Conservation (phyloP, 2,329 filamentous ascomycete species). For the Escovopsis sp. region DNA sequence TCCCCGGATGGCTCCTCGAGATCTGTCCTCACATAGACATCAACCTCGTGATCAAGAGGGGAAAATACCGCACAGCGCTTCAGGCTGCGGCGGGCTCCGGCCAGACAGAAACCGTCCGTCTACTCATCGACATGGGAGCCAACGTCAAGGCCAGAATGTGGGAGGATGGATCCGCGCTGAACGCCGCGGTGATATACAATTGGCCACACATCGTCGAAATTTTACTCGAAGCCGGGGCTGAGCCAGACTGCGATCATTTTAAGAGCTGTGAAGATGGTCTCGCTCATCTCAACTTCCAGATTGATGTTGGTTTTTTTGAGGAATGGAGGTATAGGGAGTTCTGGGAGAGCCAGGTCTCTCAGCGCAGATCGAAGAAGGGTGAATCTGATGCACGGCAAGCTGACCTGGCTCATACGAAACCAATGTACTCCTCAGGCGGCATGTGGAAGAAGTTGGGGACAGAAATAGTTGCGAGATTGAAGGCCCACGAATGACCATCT, state of each 20-base stretch:
- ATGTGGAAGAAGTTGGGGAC: no score
- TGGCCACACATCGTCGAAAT: constrained; percentile 2
- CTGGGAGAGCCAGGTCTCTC: no score
- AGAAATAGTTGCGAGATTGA: no score
- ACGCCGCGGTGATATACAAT: constrained; percentile 2
- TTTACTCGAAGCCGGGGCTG: constrained; percentile 4
- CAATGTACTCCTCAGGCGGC: no score
- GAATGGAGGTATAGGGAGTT: no score
- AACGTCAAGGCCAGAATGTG: constrained; percentile 2
- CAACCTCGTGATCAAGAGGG: constrained; percentile 2
- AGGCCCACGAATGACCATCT: no score
- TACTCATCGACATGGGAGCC: constrained; percentile 6
- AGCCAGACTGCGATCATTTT: constrained; percentile 2
- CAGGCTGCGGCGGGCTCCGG: constrained; percentile 6
- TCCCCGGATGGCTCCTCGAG: background rate
- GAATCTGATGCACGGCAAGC: no score
- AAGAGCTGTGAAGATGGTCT: no score
- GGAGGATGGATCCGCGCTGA: constrained; percentile 2
- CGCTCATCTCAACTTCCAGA: no score
- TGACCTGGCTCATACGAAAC: no score
- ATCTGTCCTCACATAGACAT: background rate
- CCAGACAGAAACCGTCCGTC: background rate
- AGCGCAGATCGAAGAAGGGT: background rate
- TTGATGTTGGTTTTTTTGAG: no score
- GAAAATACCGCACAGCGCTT: constrained; percentile 7